A percentile compares a stretch with the other conserved stretches of the same genome.
Evolutionary conservation across 169 alveolate species (phyloP).

Genomic region (Eimeria praecox): DNA sequence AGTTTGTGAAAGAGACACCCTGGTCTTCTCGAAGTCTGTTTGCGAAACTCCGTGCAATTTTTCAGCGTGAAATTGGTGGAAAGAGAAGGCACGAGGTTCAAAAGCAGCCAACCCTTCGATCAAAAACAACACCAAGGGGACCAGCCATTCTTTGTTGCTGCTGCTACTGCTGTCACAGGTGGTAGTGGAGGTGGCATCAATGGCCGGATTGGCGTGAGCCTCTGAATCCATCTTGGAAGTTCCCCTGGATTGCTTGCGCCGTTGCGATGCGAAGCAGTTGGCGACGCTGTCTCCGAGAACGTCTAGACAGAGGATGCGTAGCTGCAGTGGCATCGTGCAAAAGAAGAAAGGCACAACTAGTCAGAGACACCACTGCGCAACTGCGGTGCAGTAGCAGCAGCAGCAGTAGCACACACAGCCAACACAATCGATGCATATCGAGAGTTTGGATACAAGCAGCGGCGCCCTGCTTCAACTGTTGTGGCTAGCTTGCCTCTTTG

Average conservation of each 20-base stretch:
- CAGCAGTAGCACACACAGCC: constrained; percentile 8
- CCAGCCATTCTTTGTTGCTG: constrained; percentile 52
- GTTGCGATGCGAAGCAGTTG: constrained; percentile 48
- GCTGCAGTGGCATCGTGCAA: background rate
- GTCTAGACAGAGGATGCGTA: constrained; percentile 65
- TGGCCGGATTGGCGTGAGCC: background rate
- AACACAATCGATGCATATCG: background rate
- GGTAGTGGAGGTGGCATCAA: constrained; percentile 1
- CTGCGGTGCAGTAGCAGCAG: background rate
- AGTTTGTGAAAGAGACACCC: constrained; percentile 73
- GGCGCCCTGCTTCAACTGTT: background rate
- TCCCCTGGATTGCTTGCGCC: background rate
- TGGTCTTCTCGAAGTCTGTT: constrained; percentile 59
- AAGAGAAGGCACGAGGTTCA: constrained; percentile 76
- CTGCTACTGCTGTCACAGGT: constrained; percentile 1
- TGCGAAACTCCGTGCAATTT: constrained; percentile 60
- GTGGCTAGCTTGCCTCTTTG: constrained; percentile 57
- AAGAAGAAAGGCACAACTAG: background rate
- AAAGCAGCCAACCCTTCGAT: constrained; percentile 79
- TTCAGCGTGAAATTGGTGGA: constrained; percentile 78
- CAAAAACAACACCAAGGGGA: constrained; percentile 67
- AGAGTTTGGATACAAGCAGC: background rate
- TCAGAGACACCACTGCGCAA: background rate
- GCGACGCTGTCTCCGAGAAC: constrained; percentile 71
- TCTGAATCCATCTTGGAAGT: background rate